Evolutionary conservation across 2,329 filamentous ascomycete genomes (phyloP).

Genomic region (Malbranchea zuffiana): DNA sequence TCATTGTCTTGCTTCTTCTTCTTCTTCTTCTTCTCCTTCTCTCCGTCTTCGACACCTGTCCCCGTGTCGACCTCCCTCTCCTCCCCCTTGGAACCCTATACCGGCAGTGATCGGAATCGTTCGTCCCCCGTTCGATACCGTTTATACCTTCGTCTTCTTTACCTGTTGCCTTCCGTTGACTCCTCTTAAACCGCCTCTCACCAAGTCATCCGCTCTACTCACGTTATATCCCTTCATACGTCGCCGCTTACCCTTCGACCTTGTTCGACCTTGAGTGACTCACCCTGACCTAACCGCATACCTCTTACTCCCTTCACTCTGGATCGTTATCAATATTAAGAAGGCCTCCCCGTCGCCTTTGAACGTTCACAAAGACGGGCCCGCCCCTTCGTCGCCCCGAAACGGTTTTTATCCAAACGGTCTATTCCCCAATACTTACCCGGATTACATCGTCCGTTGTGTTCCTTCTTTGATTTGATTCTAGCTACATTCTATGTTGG

Average conservation of each 20-base stretch:
- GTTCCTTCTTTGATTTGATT: not conserved
- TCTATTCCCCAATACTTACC: conserved; percentile 11
- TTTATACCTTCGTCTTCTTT: not conserved
- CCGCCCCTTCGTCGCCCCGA: conserved; percentile 9
- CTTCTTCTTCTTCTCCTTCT: not conserved
- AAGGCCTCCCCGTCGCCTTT: conserved; percentile 16
- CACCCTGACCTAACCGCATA: not conserved
- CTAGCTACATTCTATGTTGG: not conserved
- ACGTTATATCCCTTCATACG: no score
- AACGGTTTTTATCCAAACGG: conserved; percentile 15
- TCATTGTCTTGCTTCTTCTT: not conserved
- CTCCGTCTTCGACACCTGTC: not conserved
- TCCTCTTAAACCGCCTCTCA: not conserved
- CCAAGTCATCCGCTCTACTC: no score
- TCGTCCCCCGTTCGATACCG: not conserved
- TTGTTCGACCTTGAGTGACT: conserved; percentile 1
- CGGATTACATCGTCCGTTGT: conserved; percentile 11
- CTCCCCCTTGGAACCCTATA: conserved; percentile 1
- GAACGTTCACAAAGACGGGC: conserved; percentile 13
- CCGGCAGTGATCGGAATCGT: conserved; percentile 6
- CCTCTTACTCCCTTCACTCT: conserved; percentile 10
- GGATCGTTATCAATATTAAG: conserved; percentile 10
- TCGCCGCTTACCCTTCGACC: no score
- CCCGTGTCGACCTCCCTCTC: not conserved
- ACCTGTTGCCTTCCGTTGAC: not conserved